A percentile compares a stretch with the other conserved stretches of the same genome.
These are phyloP conservation scores for maize (Zea mays) DNA, from an alignment of 176 grass and related monocot species.

Conservation along the genomic window Zm-B73-REFERENCE-NAM-5.0 NC_050099.1:73848001-73848500, in stretches of 20 bases:
- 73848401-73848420: not conserved
- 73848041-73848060: too few species aligned
- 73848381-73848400: not conserved
- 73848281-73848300: not conserved
- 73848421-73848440: not conserved
- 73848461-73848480: too few species aligned
- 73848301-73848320: not conserved
- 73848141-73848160: not conserved
- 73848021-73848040: too few species aligned
- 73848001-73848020: too few species aligned
- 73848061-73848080: too few species aligned
- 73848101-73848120: too few species aligned
- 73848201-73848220: not conserved
- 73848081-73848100: too few species aligned
- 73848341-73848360: not conserved
- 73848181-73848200: not conserved
- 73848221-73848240: too few species aligned
- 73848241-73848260: too few species aligned
- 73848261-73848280: not conserved
- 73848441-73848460: not conserved
- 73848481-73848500: not conserved
- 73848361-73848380: not conserved
- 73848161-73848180: not conserved
- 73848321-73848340: not conserved
- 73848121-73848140: too few species aligned